Base-by-base conservation (phyloP, 768 basidiomycete genomes). In the Infundibulicybe gibba region DNA sequence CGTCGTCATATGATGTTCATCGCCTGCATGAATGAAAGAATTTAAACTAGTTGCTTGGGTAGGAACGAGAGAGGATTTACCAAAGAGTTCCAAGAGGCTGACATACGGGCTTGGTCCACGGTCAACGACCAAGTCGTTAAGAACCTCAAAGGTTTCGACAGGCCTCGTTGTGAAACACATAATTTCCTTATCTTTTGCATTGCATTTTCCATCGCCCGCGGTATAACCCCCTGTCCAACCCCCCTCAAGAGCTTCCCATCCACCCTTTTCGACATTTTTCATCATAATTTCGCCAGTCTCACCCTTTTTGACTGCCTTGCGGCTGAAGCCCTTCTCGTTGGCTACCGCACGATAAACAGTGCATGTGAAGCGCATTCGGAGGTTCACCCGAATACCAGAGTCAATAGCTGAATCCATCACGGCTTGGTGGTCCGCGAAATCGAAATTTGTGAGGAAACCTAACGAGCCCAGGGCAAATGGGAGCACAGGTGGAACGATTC, bases 361-460 rank as follows among this genome's bases (percentile, higher is more conserved):
- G 66, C 97, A 98, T 6, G 95, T 98, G 66, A 99, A 99, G 21
- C 97, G 85, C 97, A 99, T 99, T 41, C 97, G 87, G 12, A 99
- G 75, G 63, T 99, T 99, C 47, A 98, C 94, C 8, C 94, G 87
- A 52, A 99, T 95, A 25, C 97, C 97, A 10, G 84, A 79, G 58
- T 97, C 93, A 49, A 97, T 82, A 34, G 81, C 85, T 59, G 82
- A 82, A 68, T 94, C 84, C 81, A 99, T 83, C 49, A 94, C 87
- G 8, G 81, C 64, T 60, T 84, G 75, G 70, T 95, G 81, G 67
- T 97, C 81, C 47, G 81, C 74, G 63, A 97, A 93, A 72, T 98
- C 85, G 61, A 98, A 98, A 62, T 94, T 97, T 37, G 93, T 98
- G 45, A 94, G 86, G 70, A 99, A 99, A 40, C 97, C 95, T 19